Base-by-base conservation (phyloP, 2,329 filamentous ascomycete species). In the Fusarium sp. region DNA sequence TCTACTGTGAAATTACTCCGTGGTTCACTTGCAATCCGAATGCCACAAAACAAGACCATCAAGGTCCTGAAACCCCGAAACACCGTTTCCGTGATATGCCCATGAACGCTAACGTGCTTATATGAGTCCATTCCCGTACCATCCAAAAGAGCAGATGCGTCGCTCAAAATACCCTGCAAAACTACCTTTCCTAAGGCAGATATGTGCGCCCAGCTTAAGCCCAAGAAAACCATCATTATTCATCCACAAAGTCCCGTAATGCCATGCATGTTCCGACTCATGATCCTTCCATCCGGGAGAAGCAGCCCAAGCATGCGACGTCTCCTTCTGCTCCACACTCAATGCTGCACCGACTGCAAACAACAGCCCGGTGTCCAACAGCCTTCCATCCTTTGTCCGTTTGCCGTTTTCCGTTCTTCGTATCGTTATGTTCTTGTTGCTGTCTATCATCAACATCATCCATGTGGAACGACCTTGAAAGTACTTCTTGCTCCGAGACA, bases 301-400 rank as follows among this genome's bases (percentile, higher is more conserved):
- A 83, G 73, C 92, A 93, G 4, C 90, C 90, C 54, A 92, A 81
- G 76, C 92, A 94, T 66, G 90, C 87, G 10, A 92, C 87, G 54
- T 93, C 90, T 32, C 91, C 91, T 60, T 92, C 88, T 26, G 83
- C 77, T 0, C 91, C 91, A 30, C 85, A 86, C 79, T 94, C 92
- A 7, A 93, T 87, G 78, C 91, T 93, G 81, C 92, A 94, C 24
- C 87, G 85, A 77, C 91, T 92, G 79, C 92, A 94, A 6, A 93
- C 84, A 74, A 89, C 86, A 39, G 85, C 82, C 14, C 84, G 82
- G 72, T 90, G 89, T 13, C 85, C 85, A 36, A 78, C 79, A 1
- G 79, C 81, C 1, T 79, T 77, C 83, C 84, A 86, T n/a, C 82
- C 82, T 58, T 78, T 76, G 34, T 57, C 65, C 26, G 26, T 41